Percentiles rank a stretch among this genome's conserved stretches.
Evolutionary conservation across 179 eudicot genomes (phyloP).

Genomic region (Monotropa hypopitys): DNA sequence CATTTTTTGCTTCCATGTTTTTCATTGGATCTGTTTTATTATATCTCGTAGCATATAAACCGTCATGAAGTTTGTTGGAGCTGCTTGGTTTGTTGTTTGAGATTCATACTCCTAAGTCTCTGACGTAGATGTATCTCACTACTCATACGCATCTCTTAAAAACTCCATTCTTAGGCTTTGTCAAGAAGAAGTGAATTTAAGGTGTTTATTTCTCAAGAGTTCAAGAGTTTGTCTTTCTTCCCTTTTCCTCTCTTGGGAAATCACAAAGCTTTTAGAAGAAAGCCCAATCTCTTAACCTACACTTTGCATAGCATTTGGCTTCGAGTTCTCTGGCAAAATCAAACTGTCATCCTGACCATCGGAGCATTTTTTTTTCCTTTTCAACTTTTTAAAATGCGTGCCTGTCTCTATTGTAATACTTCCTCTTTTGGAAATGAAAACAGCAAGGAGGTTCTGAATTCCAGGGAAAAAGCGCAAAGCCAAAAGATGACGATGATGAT

Average conservation of each 20-base stretch:
- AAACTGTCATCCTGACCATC: neutral
- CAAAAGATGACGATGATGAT: constrained; percentile 47
- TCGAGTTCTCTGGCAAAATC: neutral
- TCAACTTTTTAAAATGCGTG: neutral
- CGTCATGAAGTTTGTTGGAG: neutral
- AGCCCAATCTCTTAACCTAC: neutral
- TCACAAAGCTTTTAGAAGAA: neutral
- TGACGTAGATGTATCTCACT: neutral
- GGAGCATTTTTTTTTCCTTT: neutral
- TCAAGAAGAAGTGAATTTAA: neutral
- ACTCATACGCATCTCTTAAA: neutral
- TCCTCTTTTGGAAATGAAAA: neutral
- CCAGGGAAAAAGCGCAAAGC: constrained; percentile 36
- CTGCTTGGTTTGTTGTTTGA: neutral
- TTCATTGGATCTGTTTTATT: neutral
- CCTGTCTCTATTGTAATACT: constrained; percentile 11
- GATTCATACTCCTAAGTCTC: neutral
- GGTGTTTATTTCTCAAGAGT: neutral
- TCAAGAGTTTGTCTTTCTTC: neutral
- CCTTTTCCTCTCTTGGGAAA: neutral
- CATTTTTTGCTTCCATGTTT: too few species aligned
- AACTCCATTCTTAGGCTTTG: neutral
- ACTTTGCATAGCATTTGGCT: neutral
- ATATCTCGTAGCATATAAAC: neutral
- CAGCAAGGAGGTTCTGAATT: constrained; percentile 25